Evolutionary conservation across 179 eudicot species (phyloP).

Genomic region (Silene vulgaris): DNA sequence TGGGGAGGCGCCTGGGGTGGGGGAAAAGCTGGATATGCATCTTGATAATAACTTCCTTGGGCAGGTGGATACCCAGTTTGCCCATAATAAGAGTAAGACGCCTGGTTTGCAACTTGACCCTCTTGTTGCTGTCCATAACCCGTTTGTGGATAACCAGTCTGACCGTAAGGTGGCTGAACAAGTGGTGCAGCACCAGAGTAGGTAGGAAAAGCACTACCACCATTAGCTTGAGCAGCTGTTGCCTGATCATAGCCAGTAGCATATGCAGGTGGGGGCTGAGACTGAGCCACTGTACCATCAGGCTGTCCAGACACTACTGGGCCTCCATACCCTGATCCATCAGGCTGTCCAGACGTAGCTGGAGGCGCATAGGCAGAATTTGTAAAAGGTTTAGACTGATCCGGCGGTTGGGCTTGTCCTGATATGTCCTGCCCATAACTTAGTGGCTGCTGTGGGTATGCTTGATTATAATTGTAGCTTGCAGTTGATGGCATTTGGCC

Average conservation of each 20-base stretch:
- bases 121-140: constrained; percentile 45
- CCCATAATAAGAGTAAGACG: constrained; percentile 36
- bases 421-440: constrained; percentile 53
- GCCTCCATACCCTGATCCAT: constrained; percentile 68
- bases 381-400: constrained; percentile 35
- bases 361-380: constrained; percentile 45
- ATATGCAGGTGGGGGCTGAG: constrained; percentile 36
- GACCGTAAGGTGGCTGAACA: constrained; percentile 35
- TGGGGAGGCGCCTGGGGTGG: constrained; percentile 31
- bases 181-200: constrained; percentile 56
- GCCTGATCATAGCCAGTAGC: constrained; percentile 59
- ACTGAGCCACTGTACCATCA: constrained; percentile 39
- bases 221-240: constrained; percentile 37
- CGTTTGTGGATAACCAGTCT: constrained; percentile 29
- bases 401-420: constrained; percentile 50
- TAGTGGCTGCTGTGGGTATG: constrained; percentile 62
- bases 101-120: constrained; percentile 30
- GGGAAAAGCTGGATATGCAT: constrained; percentile 27
- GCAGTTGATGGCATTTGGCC: constrained; percentile 43
- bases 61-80: constrained; percentile 34
- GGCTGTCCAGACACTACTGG: constrained; percentile 39
- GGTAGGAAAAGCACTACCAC: constrained; percentile 47
- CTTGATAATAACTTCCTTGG: constrained; percentile 33
- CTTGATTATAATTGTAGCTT: constrained; percentile 43
- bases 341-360: constrained; percentile 51